Evolutionary conservation across 176 grass and related monocot species (phyloP), one percentile per base, ranked within the genome.

Genomic region (Carex kokanica): DNA sequence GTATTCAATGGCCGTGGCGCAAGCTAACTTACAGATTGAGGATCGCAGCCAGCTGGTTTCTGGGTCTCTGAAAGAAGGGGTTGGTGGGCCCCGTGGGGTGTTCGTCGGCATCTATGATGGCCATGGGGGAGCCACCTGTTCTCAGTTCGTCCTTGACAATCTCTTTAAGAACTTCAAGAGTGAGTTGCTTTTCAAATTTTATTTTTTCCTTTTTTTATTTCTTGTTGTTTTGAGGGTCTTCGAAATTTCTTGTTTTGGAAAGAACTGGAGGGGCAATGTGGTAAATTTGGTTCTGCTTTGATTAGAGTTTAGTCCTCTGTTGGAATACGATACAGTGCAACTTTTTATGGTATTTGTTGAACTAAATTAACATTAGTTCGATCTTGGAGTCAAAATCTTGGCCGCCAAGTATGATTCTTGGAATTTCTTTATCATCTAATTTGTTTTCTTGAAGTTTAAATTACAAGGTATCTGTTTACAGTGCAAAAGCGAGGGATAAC

Each of bases 51-150:
- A 91, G 49, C 60, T 91, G 34, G 38, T 85, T 55, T 74, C 78
- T 38, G 86, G 69, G 13, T 16, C 86, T 16, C 78, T 74, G 12
- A 80, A 69, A 51, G 11, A 82, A 32, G 36, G 0, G 12, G 17
- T 3, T 0, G 52, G 32, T 51, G 79, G 40, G 60, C 40, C 60
- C 6, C 18, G 12, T 10, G 79, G 79, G 8, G 84, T 85, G 57
- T 78, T 87, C 38, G 52, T 91, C 5, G 89, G 89, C 23, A 27
- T 91, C 24, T 91, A 88, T 6, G 89, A 91, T 27, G 89, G 86
- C 78, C 89, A 91, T 60, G 86, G 86, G 53, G 89, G 89, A 1
- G 20, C 64, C 61, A 82, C 65, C 36, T 75, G 85, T 12, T 88
- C 89, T 29, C 34, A 63, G 18, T 90, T 87, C 83, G 59, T 90